A percentile compares a stretch with the other conserved stretches of the same genome.
phyloP scores from a whole-genome alignment of 148 eudicot species.

The Rhododendron williamsianum region DNA sequence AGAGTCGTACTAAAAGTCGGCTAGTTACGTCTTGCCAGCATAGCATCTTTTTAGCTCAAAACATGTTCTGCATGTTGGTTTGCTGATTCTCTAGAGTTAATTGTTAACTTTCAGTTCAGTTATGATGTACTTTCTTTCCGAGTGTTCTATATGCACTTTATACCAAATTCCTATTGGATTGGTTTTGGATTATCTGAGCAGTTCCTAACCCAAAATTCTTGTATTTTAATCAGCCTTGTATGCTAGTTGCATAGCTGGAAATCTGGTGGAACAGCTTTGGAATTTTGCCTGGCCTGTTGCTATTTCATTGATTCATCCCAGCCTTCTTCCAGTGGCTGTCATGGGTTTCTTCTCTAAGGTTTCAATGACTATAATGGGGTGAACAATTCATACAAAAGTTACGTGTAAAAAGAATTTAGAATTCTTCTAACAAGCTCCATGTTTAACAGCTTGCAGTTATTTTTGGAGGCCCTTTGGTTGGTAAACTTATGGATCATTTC shows the following conservation, averaged over 20 bases:
- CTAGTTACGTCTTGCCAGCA: background rate
- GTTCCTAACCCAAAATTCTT: conserved; percentile 13
- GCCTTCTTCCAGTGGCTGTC: conserved; percentile 92
- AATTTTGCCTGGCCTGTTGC: conserved; percentile 94
- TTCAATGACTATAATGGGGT: conserved; percentile 7
- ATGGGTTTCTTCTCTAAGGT: conserved; percentile 85
- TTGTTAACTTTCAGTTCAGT: background rate
- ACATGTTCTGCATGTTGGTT: background rate
- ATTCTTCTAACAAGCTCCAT: conserved; percentile 21
- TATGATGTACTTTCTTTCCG: background rate
- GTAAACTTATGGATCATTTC: conserved; percentile 78
- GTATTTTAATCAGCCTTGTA: conserved; percentile 55
- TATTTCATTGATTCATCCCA: conserved; percentile 86
- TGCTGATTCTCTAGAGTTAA: background rate
- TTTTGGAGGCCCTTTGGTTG: conserved; percentile 82
- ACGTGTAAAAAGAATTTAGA: background rate
- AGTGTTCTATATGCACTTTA: background rate
- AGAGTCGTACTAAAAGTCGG: background rate
- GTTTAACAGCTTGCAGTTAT: conserved; percentile 64
- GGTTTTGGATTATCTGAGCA: background rate
- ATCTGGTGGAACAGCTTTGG: conserved; percentile 95
- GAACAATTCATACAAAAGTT: background rate
- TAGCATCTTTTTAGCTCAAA: background rate
- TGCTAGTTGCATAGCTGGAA: conserved; percentile 80
- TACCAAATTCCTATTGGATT: background rate